Percentiles rank a stretch among this genome's conserved stretches.
Evolutionary conservation across 345 rosid species (phyloP).

Genomic region (Anacardium occidentale): DNA sequence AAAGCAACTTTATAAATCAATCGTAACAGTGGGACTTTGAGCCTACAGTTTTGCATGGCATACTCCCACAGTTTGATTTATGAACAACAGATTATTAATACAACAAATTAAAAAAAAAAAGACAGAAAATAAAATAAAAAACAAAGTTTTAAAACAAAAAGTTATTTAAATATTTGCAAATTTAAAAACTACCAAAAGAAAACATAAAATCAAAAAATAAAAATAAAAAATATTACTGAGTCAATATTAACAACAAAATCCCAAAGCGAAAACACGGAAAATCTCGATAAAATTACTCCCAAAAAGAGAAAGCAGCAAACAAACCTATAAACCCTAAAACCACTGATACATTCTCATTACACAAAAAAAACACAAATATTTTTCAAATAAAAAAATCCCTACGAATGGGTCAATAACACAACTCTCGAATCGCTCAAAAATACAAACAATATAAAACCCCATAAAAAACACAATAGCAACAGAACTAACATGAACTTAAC

Average conservation of each 20-base stretch:
- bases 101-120: background rate
- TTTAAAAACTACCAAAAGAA: background rate
- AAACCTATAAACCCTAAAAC: conserved; percentile 1
- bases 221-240: background rate
- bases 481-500: conserved; percentile 1
- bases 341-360: background rate
- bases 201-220: background rate
- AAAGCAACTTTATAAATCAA: background rate
- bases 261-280: background rate
- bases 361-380: background rate
- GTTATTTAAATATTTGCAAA: background rate
- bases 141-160: too few species aligned
- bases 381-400: conserved; percentile 1
- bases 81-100: background rate
- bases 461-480: background rate
- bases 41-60: background rate
- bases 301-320: background rate
- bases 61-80: too few species aligned
- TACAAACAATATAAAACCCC: background rate
- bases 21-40: background rate
- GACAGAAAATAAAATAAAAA: conserved; percentile 2
- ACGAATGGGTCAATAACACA: background rate
- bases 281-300: background rate
- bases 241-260: background rate
- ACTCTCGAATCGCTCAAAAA: background rate